Evolutionary conservation across 805 yeast genomes (phyloP), one percentile per base, ranked within the genome.

Genomic region (Teunomyces gatunensis): DNA sequence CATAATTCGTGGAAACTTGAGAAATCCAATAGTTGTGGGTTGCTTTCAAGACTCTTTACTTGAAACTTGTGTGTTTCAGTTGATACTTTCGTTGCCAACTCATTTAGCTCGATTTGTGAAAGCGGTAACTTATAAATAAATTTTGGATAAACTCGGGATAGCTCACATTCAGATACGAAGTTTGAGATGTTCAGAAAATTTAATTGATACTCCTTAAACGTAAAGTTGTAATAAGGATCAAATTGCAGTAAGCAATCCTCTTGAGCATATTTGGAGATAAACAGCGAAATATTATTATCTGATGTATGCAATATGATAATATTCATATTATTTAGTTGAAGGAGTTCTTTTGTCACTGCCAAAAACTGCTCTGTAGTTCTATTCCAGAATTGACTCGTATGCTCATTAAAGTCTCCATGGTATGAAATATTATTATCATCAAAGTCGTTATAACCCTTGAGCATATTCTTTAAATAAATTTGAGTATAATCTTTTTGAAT

Each of bases 1-100:
- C 89, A 85, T 35, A 80, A 49, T 47, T 84, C 84, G 50, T 68
- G 68, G 5, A 58, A 54, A 0, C 57, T 46, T 23, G 72, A 67
- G 44, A 60, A 58, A 17, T 62, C 60, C 1, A 72, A 47, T 7
- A 80, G 57, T 10, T 54, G 54, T 0, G 86, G 84, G 0, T 23
- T 11, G 9, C 28, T 37, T 23, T 37, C 17, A 12, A 37, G 6
- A 3, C 60, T 61, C 47, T 66, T 67, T 2, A 73, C 56, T 0
- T 66, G 54, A 37, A 60, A 51, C 15, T 36, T 25, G 1, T 21
- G 15, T 9, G 30, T 32, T 20, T 23, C 21, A 7, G 21, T 5
- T 6, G 44, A 32, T 9, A 28, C 29, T 17, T 52, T 49, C 2
- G 44, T 34, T 0, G 66, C 55, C 1, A 65, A 52, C 10, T 58